phyloP scores from a whole-genome alignment of 2,329 filamentous ascomycete species.

The Beauveria sp. region DNA sequence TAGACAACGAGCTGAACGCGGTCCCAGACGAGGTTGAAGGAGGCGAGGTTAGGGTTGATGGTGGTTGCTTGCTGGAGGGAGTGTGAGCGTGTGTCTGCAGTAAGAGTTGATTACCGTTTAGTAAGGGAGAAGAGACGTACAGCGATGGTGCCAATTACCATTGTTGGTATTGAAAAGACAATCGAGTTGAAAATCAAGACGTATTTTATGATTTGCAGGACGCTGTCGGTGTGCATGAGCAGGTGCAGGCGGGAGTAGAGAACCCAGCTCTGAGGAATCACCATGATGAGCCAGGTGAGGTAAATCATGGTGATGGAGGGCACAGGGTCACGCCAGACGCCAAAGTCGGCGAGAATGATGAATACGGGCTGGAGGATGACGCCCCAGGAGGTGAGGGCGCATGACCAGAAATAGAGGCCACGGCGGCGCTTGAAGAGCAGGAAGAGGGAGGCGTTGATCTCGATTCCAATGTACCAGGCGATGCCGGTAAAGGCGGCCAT shows the following conservation, averaged over 20 bases:
- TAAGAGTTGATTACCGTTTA: not conserved
- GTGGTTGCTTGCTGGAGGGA: slow-evolving; percentile 21
- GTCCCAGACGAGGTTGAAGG: slow-evolving; percentile 34
- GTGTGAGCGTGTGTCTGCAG: not conserved
- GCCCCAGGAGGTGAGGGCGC: slow-evolving; percentile 22
- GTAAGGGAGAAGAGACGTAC: slow-evolving; percentile 23
- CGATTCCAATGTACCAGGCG: slow-evolving; percentile 24
- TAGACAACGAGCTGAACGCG: slow-evolving; percentile 46
- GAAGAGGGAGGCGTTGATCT: slow-evolving; percentile 23
- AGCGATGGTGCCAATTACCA: slow-evolving; percentile 43
- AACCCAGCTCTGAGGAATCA: slow-evolving; percentile 51
- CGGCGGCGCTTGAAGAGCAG: slow-evolving; percentile 22
- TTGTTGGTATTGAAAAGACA: slow-evolving; percentile 45
- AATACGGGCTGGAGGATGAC: slow-evolving; percentile 30
- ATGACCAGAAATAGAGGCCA: slow-evolving; percentile 28
- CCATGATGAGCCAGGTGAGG: slow-evolving; percentile 33
- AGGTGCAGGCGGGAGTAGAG: slow-evolving; percentile 55
- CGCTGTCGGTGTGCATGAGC: slow-evolving; percentile 39
- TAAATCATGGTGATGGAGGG: slow-evolving; percentile 16
- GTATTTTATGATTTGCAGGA: slow-evolving; percentile 40
- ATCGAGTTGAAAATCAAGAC: slow-evolving; percentile 50
- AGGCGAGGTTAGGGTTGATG: slow-evolving; percentile 17
- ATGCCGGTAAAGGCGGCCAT: slow-evolving; percentile 30
- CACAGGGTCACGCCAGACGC: slow-evolving; percentile 12
- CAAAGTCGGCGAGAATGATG: slow-evolving; percentile 33